phyloP scores from a whole-genome alignment of 495 filamentous ascomycete species.

The Chaetomium cochliodes region DNA sequence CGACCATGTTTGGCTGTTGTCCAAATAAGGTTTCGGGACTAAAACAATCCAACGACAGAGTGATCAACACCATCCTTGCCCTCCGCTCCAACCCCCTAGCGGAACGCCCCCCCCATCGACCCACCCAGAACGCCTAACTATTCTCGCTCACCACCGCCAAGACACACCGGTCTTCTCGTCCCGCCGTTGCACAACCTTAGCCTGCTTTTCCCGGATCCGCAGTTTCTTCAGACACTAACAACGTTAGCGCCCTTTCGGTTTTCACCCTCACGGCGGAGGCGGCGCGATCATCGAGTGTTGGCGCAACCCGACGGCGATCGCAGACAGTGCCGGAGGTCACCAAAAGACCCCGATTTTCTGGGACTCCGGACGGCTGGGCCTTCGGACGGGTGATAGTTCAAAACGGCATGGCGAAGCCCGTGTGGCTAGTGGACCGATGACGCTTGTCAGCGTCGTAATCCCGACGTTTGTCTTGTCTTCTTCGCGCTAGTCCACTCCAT shows the following conservation, averaged over 20 bases:
- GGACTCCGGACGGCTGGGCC: background rate
- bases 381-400: background rate
- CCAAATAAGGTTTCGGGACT: conserved; percentile 32
- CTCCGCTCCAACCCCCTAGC: background rate
- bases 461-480: no score
- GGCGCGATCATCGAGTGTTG: background rate
- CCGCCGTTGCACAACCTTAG: conserved; percentile 19
- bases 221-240: background rate
- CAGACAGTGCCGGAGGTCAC: background rate
- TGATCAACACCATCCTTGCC: conserved; percentile 21
- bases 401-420: background rate
- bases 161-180: conserved; percentile 11
- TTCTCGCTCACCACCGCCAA: conserved; percentile 14
- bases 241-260: background rate
- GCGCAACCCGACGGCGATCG: background rate
- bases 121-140: background rate
- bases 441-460: no score
- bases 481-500: no score
- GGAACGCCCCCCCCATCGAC: background rate
- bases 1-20: conserved; percentile 20
- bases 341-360: background rate
- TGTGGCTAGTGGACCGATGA: background rate
- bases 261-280: background rate
- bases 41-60: conserved; percentile 17
- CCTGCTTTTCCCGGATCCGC: conserved; percentile 11